Evolutionary conservation across 176 grass and related monocot species (phyloP).

Genomic region (Pontederia paniculata): DNA sequence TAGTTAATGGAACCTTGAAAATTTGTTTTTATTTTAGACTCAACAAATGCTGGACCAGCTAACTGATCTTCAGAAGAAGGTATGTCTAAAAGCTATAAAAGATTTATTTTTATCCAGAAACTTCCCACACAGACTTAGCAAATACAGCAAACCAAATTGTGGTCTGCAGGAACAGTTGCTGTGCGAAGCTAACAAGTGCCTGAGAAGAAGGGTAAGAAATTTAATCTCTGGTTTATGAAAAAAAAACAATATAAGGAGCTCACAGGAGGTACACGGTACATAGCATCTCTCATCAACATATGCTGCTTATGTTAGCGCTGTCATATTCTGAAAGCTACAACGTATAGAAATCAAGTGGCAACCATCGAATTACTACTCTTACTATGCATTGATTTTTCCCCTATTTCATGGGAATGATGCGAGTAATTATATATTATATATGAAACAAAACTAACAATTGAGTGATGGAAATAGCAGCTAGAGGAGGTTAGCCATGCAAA

Average conservation of each 20-base stretch:
- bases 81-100: constrained; percentile 13
- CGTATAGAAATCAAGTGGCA: too few relatives aligned
- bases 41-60: constrained; percentile 62
- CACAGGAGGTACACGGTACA: too few relatives aligned
- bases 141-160: constrained; percentile 1
- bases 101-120: constrained; percentile 1
- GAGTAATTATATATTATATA: not conserved
- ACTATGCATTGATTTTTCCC: too few relatives aligned
- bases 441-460: not conserved
- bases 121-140: not conserved
- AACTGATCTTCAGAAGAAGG: constrained; percentile 77
- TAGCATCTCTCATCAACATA: too few relatives aligned
- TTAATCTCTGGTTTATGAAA: not conserved
- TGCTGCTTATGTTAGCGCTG: too few relatives aligned
- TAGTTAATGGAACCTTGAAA: not conserved
- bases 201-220: constrained; percentile 55
- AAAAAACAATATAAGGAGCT: not conserved
- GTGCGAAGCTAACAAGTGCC: constrained; percentile 51
- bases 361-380: too few relatives aligned
- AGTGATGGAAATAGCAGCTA: constrained; percentile 1
- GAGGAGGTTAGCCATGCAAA: not conserved
- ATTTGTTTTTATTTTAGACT: constrained; percentile 32
- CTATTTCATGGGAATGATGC: too few relatives aligned
- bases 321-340: too few relatives aligned
- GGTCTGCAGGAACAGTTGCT: constrained; percentile 48